A percentile compares a stretch with the other conserved stretches of the same genome.
These are phyloP conservation scores for Bathelium albidoporum DNA, from an alignment of 495 filamentous ascomycete species.

Conservation along the genomic window DNA sequence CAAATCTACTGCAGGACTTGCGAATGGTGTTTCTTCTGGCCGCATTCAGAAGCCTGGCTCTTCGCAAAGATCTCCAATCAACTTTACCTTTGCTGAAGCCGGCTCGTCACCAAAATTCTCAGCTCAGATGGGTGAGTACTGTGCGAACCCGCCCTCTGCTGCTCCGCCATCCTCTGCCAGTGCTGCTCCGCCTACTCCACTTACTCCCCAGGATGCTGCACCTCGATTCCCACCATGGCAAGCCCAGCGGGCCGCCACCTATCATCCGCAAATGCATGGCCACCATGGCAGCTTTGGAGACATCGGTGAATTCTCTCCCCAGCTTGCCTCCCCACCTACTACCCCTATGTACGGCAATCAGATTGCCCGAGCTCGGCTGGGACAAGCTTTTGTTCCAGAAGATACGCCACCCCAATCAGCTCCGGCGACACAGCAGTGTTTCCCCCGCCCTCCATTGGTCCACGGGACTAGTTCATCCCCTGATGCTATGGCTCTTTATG, in stretches of 20 bases:
- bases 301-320: background rate
- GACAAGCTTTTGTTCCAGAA: slow-evolving; percentile 19
- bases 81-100: slow-evolving; percentile 28
- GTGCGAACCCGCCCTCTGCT: background rate
- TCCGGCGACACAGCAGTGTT: slow-evolving; percentile 31
- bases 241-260: background rate
- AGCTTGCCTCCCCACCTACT: slow-evolving; percentile 26
- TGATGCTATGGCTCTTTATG: slow-evolving; percentile 1
- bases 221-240: slow-evolving; percentile 18
- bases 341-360: slow-evolving; percentile 28
- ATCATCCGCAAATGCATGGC: background rate
- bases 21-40: slow-evolving; percentile 19
- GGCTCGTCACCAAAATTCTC: slow-evolving; percentile 29
- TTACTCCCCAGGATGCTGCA: slow-evolving; percentile 27
- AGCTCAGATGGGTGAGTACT: background rate
- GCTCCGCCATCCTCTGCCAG: slow-evolving; percentile 13
- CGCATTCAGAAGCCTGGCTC: slow-evolving; percentile 31
- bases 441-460: slow-evolving; percentile 19
- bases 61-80: slow-evolving; percentile 33
- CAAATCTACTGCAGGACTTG: slow-evolving; percentile 22
- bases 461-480: slow-evolving; percentile 15
- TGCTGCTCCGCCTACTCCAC: slow-evolving; percentile 33
- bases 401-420: slow-evolving; percentile 34
- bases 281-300: background rate
- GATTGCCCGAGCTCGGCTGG: slow-evolving; percentile 15